Conservation (phyloP, 441 rosid species). For the Daphne laureola region DNA sequence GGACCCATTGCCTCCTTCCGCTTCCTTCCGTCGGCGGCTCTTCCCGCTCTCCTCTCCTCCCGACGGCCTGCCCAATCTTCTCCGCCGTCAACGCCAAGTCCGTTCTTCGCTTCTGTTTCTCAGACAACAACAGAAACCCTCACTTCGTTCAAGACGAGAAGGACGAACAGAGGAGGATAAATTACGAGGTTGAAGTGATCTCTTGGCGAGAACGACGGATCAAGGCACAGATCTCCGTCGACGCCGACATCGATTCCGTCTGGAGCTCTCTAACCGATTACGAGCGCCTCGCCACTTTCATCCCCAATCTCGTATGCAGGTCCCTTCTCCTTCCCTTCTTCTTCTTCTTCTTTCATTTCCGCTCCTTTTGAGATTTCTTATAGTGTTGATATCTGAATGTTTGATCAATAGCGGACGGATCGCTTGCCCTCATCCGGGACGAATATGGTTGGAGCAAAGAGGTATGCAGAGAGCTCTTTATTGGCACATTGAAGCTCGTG, state of each 20-base stretch:
- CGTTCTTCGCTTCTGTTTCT: too few relatives aligned
- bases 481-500: slow-evolving; percentile 99
- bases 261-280: slow-evolving; percentile 94
- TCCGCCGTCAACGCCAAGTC: too few relatives aligned
- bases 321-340: slow-evolving; percentile 1
- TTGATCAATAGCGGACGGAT: slow-evolving; percentile 56
- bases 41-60: too few relatives aligned
- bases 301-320: slow-evolving; percentile 92
- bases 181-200: slow-evolving; percentile 70
- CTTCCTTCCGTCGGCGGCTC: too few relatives aligned
- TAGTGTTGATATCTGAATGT: too few relatives aligned
- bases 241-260: slow-evolving; percentile 57
- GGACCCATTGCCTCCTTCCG: too few relatives aligned
- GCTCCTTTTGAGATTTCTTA: not conserved
- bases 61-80: too few relatives aligned
- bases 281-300: slow-evolving; percentile 87
- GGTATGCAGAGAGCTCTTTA: slow-evolving; percentile 89
- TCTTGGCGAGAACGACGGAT: slow-evolving; percentile 92
- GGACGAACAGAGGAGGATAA: slow-evolving; percentile 42
- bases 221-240: slow-evolving; percentile 53
- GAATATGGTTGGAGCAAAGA: slow-evolving; percentile 96
- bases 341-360: not conserved
- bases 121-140: too few relatives aligned
- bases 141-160: slow-evolving; percentile 18
- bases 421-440: slow-evolving; percentile 91